Evolutionary conservation across 2,329 filamentous ascomycete genomes (phyloP).

Genomic region (Nigrospora oryzae): DNA sequence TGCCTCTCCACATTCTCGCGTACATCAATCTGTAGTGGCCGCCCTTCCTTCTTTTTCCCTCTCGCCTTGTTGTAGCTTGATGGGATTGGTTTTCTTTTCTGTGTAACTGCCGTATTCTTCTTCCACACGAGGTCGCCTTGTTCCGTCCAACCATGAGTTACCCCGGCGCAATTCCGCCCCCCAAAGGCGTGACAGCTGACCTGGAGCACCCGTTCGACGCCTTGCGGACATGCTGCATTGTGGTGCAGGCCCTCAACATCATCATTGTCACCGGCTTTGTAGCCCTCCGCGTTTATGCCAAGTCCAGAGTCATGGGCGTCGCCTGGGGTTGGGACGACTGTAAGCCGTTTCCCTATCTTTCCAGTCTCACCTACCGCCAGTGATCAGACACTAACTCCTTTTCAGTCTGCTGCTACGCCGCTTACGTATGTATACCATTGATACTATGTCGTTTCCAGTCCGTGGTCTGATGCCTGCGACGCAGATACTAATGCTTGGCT

Average conservation of each 20-base stretch:
- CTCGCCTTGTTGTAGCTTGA: too few relatives aligned
- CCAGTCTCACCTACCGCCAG: too few relatives aligned
- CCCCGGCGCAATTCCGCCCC: slow-evolving; percentile 13
- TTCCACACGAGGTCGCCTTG: too few relatives aligned
- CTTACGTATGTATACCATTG: too few relatives aligned
- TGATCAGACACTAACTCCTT: too few relatives aligned
- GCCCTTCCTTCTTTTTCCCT: too few relatives aligned
- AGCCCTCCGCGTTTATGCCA: slow-evolving; percentile 14
- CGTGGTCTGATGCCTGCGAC: not conserved
- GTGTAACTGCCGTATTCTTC: too few relatives aligned
- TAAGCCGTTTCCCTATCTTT: slow-evolving; percentile 6
- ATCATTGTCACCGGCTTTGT: slow-evolving; percentile 16
- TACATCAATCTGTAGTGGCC: too few relatives aligned
- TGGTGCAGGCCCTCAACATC: slow-evolving; percentile 18
- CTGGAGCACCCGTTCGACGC: slow-evolving; percentile 16
- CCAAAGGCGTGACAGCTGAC: slow-evolving; percentile 15
- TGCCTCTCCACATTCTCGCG: too few relatives aligned
- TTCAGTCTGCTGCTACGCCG: too few relatives aligned
- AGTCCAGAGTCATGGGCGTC: slow-evolving; percentile 9
- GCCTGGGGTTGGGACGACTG: slow-evolving; percentile 16
- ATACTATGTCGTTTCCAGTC: too few relatives aligned
- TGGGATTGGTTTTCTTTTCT: too few relatives aligned
- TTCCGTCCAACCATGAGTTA: not conserved
- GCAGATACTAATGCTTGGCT: slow-evolving; percentile 19
- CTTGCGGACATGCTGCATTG: slow-evolving; percentile 15